Evolutionary conservation across 1,139 yeast species (phyloP).

Genomic region (Kodamaea alishanica): DNA sequence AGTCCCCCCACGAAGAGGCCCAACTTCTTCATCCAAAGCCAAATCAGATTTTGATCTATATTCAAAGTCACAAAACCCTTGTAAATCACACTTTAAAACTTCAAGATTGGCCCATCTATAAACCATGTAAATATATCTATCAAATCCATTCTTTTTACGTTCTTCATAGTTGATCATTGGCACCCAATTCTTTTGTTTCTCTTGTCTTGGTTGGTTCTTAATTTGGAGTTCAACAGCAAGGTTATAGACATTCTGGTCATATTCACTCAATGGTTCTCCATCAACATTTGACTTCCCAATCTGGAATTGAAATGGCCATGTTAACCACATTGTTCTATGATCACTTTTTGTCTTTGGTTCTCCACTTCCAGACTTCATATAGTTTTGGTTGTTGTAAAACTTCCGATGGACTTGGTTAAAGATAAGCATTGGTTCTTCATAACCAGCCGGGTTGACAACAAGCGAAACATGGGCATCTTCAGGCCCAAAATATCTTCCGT

Average conservation of each 20-base stretch:
- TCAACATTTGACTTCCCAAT: slow-evolving; percentile 31
- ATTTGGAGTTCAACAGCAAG: slow-evolving; percentile 27
- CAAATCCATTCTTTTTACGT: slow-evolving; percentile 22
- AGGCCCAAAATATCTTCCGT: slow-evolving; percentile 34
- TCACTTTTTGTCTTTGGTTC: slow-evolving; percentile 6
- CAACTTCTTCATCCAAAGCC: slow-evolving; percentile 14
- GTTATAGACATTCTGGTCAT: slow-evolving; percentile 19
- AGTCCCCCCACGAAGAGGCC: slow-evolving; percentile 28
- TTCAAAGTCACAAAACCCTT: slow-evolving; percentile 25
- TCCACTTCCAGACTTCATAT: slow-evolving; percentile 4
- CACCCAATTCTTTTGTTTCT: slow-evolving; percentile 43
- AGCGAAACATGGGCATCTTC: slow-evolving; percentile 42
- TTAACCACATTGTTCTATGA: slow-evolving; percentile 31
- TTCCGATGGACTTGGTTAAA: slow-evolving; percentile 31
- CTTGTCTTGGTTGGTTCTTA: slow-evolving; percentile 20
- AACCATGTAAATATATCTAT: slow-evolving; percentile 29
- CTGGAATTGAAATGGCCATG: slow-evolving; percentile 41
- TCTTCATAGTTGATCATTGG: slow-evolving; percentile 31
- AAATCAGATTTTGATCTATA: slow-evolving; percentile 21
- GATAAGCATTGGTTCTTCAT: slow-evolving; percentile 36
- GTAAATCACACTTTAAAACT: slow-evolving; percentile 26
- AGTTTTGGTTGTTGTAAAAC: slow-evolving; percentile 4
- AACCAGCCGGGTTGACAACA: slow-evolving; percentile 27
- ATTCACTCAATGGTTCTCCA: slow-evolving; percentile 14
- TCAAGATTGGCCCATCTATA: slow-evolving; percentile 39